Conservation (phyloP, 176 grass and related monocot genomes). For the Microstegium vimineum region DNA sequence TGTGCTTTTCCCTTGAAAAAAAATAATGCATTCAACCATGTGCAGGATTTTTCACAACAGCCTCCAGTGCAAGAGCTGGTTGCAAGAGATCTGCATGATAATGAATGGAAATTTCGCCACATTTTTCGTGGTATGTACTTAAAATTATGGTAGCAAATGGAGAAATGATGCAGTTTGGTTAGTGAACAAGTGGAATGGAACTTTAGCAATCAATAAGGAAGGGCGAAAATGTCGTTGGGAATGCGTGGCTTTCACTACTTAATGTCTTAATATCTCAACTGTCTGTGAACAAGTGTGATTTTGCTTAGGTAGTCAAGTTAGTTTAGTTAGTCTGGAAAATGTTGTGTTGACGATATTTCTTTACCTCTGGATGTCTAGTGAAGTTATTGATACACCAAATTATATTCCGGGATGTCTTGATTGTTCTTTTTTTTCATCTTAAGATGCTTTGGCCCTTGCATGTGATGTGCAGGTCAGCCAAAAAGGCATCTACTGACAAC, state of each 20-base stretch:
- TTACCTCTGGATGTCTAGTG: background rate
- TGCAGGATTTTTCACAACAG: conserved; percentile 88
- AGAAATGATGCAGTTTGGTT: background rate
- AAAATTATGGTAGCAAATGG: background rate
- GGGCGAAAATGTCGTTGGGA: background rate
- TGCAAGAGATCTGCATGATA: conserved; percentile 87
- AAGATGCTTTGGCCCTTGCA: conserved; percentile 9
- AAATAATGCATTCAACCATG: background rate
- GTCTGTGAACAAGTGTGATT: background rate
- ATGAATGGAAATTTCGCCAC: conserved; percentile 98
- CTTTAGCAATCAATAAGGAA: background rate
- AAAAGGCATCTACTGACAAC: conserved; percentile 97
- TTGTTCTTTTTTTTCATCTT: background rate
- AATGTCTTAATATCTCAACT: background rate
- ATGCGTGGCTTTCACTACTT: background rate
- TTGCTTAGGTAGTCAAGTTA: background rate
- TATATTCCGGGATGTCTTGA: background rate
- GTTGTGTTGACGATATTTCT: background rate
- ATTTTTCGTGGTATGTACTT: conserved; percentile 77
- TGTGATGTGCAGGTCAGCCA: conserved; percentile 72
- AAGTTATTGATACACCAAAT: conserved; percentile 2
- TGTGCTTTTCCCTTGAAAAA: background rate
- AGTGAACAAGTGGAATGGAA: background rate
- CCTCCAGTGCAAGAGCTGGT: conserved; percentile 87
- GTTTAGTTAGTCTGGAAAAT: background rate